phyloP scores from a whole-genome alignment of 1,284 basidiomycete genomes.

The Ceratobasidium sp. region DNA sequence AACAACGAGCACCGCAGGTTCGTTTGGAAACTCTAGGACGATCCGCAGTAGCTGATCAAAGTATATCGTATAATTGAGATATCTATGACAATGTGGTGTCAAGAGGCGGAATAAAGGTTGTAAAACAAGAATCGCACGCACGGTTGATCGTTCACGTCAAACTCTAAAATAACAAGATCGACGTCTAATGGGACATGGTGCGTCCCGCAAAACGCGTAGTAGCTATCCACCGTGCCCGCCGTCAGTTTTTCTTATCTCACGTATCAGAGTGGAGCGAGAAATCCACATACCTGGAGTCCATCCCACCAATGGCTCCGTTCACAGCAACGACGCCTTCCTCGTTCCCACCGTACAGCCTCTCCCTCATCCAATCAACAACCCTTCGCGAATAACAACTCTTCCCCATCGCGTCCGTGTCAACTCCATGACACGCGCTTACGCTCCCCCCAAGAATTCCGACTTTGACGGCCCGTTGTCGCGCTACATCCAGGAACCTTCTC shows the following conservation, averaged over 20 bases:
- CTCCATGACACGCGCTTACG: slow-evolving; percentile 48
- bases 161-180: slow-evolving; percentile 46
- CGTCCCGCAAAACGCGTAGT: slow-evolving; percentile 48
- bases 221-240: slow-evolving; percentile 11
- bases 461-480: slow-evolving; percentile 33
- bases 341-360: slow-evolving; percentile 36
- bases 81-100: neutral
- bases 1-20: slow-evolving; percentile 46
- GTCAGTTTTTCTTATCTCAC: neutral
- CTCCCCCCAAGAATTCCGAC: slow-evolving; percentile 48
- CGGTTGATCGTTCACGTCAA: slow-evolving; percentile 48
- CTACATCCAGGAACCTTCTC: slow-evolving; percentile 35
- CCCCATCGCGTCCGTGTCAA: slow-evolving; percentile 44
- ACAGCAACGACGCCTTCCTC: slow-evolving; percentile 33
- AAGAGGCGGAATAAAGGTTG: neutral
- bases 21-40: slow-evolving; percentile 43
- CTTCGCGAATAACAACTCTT: slow-evolving; percentile 45
- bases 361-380: slow-evolving; percentile 47
- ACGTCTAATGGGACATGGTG: slow-evolving; percentile 46
- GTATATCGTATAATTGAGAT: slow-evolving; percentile 45
- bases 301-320: slow-evolving; percentile 47
- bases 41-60: slow-evolving; percentile 47
- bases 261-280: neutral
- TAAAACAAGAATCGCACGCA: slow-evolving; percentile 15
- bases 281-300: slow-evolving; percentile 46